Conservation (phyloP, 2,329 filamentous ascomycete genomes). For the Dactylellina drechsleri region DNA sequence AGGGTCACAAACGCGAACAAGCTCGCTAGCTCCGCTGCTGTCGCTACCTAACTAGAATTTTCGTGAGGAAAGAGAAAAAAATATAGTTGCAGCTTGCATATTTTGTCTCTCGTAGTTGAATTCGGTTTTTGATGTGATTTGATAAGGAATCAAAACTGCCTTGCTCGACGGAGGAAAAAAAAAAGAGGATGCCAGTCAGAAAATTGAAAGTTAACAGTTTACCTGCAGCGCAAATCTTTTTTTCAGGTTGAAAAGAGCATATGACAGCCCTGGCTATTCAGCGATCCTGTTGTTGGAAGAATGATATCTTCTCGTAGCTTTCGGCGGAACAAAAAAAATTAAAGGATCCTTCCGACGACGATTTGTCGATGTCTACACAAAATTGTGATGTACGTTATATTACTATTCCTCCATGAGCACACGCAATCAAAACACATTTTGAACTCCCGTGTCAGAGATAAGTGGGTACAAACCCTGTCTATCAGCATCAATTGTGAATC, state of each 20-base stretch:
- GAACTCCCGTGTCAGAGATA: background rate
- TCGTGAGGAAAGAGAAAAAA: background rate
- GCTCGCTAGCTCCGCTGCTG: background rate
- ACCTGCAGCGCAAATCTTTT: conserved; percentile 47
- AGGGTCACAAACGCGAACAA: background rate
- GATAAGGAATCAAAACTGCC: conserved; percentile 28
- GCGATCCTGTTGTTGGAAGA: too few relatives aligned
- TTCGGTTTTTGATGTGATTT: conserved; percentile 42
- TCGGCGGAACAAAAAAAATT: conserved; percentile 29
- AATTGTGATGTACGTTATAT: conserved; percentile 4
- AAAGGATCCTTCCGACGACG: background rate
- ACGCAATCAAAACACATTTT: too few relatives aligned
- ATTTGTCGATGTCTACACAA: too few relatives aligned
- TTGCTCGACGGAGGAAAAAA: conserved; percentile 23
- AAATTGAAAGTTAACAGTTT: conserved; percentile 10
- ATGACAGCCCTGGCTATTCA: background rate
- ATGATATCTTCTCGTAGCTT: background rate
- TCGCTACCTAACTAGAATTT: background rate
- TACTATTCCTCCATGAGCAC: background rate
- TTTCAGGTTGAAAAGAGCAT: conserved; percentile 7
- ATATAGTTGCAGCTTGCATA: background rate
- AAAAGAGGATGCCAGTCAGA: conserved; percentile 11
- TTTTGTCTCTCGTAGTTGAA: conserved; percentile 7
- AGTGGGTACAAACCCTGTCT: conserved; percentile 21
- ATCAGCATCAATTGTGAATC: conserved; percentile 30